Evolutionary conservation across 768 basidiomycete genomes (phyloP).

Genomic region (Lactifluus rugatus): DNA sequence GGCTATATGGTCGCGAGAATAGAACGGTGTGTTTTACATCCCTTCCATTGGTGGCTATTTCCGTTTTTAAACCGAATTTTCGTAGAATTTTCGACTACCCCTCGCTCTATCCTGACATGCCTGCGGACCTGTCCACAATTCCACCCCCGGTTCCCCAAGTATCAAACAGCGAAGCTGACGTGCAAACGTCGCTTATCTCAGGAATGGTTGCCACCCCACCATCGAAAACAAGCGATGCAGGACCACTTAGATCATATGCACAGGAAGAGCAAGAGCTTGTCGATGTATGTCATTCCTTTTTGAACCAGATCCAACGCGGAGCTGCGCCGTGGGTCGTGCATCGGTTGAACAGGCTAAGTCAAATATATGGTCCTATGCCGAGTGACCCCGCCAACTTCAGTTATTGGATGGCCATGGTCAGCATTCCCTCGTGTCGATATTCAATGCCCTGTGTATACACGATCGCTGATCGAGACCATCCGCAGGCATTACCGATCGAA

Average conservation of each 20-base stretch:
- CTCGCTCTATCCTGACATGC: slow-evolving; percentile 9
- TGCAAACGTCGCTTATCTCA: neutral
- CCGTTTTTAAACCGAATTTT: neutral
- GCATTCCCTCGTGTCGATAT: slow-evolving; percentile 18
- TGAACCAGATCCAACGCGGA: slow-evolving; percentile 52
- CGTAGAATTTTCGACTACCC: slow-evolving; percentile 20
- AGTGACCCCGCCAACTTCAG: slow-evolving; percentile 59
- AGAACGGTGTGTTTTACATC: slow-evolving; percentile 37
- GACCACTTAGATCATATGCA: neutral
- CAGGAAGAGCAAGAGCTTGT: slow-evolving; percentile 30
- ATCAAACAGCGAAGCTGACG: neutral
- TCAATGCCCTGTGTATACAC: neutral
- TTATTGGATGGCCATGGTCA: slow-evolving; percentile 80
- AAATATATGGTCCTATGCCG: slow-evolving; percentile 72
- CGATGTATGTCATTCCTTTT: slow-evolving; percentile 48
- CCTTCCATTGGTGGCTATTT: neutral
- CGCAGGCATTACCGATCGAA: slow-evolving; percentile 73
- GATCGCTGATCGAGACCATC: neutral
- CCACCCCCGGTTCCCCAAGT: slow-evolving; percentile 2
- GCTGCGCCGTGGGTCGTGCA: slow-evolving; percentile 92
- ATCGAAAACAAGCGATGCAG: neutral
- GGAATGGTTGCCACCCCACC: neutral
- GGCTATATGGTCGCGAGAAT: slow-evolving; percentile 84
- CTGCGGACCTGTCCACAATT: neutral
- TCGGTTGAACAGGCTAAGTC: slow-evolving; percentile 68